Conservation (phyloP, 441 rosid species). For the Adansonia gregorii region DNA sequence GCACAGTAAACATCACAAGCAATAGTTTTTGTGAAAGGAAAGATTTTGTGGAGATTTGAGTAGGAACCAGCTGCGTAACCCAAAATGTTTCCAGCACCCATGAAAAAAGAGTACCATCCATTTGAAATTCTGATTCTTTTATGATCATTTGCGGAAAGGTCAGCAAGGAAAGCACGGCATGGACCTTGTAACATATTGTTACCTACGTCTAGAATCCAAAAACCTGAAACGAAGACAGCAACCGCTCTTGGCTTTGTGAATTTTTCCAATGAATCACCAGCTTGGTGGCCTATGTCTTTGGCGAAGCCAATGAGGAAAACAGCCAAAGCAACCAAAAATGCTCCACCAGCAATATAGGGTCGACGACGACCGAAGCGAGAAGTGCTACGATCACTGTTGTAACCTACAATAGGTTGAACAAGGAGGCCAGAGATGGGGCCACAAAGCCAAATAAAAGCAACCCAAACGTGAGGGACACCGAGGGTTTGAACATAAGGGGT, state of each 20-base stretch:
- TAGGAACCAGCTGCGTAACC: constrained; percentile 78
- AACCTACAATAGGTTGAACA: constrained; percentile 85
- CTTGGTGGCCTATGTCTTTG: constrained; percentile 29
- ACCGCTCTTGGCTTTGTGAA: constrained; percentile 62
- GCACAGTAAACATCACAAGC: constrained; percentile 84
- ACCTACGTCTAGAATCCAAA: constrained; percentile 89
- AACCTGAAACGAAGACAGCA: constrained; percentile 68
- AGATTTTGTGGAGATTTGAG: constrained; percentile 42
- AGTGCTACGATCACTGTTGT: constrained; percentile 69
- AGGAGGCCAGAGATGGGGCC: constrained; percentile 73
- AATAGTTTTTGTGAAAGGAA: constrained; percentile 64
- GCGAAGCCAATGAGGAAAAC: constrained; percentile 82
- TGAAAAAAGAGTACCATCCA: constrained; percentile 70
- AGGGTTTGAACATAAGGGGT: constrained; percentile 74
- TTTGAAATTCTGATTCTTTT: constrained; percentile 62
- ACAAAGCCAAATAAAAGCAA: too few species aligned
- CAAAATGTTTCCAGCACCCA: constrained; percentile 80
- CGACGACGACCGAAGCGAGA: constrained; percentile 83
- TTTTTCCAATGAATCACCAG: constrained; percentile 20
- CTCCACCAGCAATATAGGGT: constrained; percentile 69
- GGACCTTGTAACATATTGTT: constrained; percentile 83
- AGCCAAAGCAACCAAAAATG: constrained; percentile 56
- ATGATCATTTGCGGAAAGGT: constrained; percentile 46
- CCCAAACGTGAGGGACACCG: constrained; percentile 66
- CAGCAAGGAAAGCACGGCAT: background rate